These are phyloP conservation scores for Neurospora cerealis DNA, from an alignment of 495 filamentous ascomycete species.

Conservation along the genomic window DNA sequence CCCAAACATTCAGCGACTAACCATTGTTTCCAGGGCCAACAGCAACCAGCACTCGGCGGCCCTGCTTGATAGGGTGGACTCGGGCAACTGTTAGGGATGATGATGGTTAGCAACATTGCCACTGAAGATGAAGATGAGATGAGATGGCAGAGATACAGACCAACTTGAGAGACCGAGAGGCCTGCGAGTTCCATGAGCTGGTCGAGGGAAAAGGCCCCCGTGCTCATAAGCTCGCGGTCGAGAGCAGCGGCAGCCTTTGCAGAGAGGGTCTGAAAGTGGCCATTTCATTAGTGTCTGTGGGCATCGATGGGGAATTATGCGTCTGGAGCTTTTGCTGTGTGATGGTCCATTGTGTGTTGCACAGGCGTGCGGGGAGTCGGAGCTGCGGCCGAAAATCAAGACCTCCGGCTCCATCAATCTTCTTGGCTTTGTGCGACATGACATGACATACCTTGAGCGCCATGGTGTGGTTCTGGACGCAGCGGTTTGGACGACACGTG, in stretches of 20 bases:
- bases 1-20: slow-evolving; percentile 26
- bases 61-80: slow-evolving; percentile 65
- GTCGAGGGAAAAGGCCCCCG: slow-evolving; percentile 86
- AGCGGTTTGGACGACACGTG: not conserved
- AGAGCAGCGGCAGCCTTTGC: slow-evolving; percentile 81
- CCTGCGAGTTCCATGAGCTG: slow-evolving; percentile 97
- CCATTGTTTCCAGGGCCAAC: slow-evolving; percentile 95
- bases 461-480: slow-evolving; percentile 18
- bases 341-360: not conserved
- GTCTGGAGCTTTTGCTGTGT: too few species aligned
- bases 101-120: slow-evolving; percentile 1
- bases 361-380: not conserved
- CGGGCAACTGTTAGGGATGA: slow-evolving; percentile 20
- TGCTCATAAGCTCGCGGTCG: slow-evolving; percentile 89
- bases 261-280: slow-evolving; percentile 56
- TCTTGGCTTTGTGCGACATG: not conserved
- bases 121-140: not conserved
- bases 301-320: not conserved
- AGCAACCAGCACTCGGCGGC: slow-evolving; percentile 70
- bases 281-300: slow-evolving; percentile 10
- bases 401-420: not conserved
- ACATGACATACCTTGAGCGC: slow-evolving; percentile 35
- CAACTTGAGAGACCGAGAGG: slow-evolving; percentile 84
- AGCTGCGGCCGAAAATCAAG: not conserved
- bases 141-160: slow-evolving; percentile 32